Conservation (phyloP, 2,329 filamentous ascomycete species). For the Cryphonectria nitschkei region DNA sequence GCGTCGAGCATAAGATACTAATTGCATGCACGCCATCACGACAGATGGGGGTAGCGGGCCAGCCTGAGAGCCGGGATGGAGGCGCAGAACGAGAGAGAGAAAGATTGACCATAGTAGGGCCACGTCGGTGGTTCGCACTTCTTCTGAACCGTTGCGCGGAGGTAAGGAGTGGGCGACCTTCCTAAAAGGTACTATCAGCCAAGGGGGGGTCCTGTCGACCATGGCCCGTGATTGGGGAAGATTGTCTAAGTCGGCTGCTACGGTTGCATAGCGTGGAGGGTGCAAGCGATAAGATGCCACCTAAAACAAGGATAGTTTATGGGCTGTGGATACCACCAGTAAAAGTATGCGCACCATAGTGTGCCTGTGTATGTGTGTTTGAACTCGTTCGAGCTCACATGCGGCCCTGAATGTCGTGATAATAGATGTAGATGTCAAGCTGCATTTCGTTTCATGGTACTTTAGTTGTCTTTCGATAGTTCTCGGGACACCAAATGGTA, state of each 20-base stretch:
- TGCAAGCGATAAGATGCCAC: conserved; percentile 7
- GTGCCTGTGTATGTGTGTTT: not conserved
- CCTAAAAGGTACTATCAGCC: conserved; percentile 17
- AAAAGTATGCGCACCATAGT: not conserved
- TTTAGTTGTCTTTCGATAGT: not conserved
- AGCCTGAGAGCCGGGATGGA: not conserved
- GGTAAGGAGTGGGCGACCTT: conserved; percentile 7
- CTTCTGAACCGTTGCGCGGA: conserved; percentile 6
- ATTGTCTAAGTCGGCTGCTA: not conserved
- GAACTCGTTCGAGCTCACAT: not conserved
- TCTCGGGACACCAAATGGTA: not conserved
- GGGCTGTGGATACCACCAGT: conserved; percentile 4
- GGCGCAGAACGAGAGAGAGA: not conserved
- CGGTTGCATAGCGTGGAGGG: not conserved
- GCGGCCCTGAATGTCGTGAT: not conserved
- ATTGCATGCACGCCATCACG: conserved; percentile 9
- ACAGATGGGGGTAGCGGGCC: not conserved
- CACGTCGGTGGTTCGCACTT: conserved; percentile 9
- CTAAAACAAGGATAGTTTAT: not conserved
- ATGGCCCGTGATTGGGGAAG: conserved; percentile 18
- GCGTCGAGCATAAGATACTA: not conserved
- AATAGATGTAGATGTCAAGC: conserved; percentile 6
- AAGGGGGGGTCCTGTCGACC: not conserved
- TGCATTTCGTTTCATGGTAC: not conserved
- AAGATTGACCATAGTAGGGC: too few species aligned